Evolutionary conservation across 2,329 filamentous ascomycete species (phyloP), one percentile per base, ranked within the genome.

Genomic region (Apiospora koreana): DNA sequence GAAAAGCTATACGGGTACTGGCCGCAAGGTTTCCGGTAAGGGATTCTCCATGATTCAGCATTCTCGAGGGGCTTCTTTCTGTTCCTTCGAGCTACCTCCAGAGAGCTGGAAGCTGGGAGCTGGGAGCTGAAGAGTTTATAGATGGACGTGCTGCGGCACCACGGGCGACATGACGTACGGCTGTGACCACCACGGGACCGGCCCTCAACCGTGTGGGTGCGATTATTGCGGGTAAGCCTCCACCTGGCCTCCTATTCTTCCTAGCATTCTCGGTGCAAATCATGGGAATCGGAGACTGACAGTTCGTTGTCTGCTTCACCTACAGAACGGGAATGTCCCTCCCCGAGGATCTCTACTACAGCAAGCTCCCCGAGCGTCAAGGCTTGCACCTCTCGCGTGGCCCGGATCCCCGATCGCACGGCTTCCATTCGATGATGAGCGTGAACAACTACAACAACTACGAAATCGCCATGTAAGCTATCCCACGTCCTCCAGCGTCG

Each of bases 91-190:
- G n/a, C n/a, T n/a, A n/a, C n/a, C n/a, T n/a, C n/a, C n/a, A n/a
- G n/a, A n/a, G n/a, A n/a, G n/a, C n/a, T n/a, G n/a, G n/a, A n/a
- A n/a, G n/a, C n/a, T n/a, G n/a, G n/a, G n/a, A n/a, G n/a, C n/a
- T n/a, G n/a, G n/a, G n/a, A n/a, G n/a, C n/a, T n/a, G n/a, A n/a
- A n/a, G n/a, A n/a, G n/a, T n/a, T n/a, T 10, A 35, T 28, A 68
- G 69, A 21, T 70, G 69, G 69, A 70, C 69, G 10, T 70, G 69
- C 66, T 70, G 69, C 35, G 69, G 69, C n/a, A 45, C 43, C 16
- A 23, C 21, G 10, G 69, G 66, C 1, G 69, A 70, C 42, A 58
- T 64, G 38, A 16, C 41, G 7, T 46, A 31, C 38, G 66, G 69
- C 31, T 70, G 69, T 25, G 69, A 70, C 25, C 69, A 70, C 31